Evolutionary conservation across 331 rosid genomes (phyloP).

Genomic region (Prunus yedoensis): DNA sequence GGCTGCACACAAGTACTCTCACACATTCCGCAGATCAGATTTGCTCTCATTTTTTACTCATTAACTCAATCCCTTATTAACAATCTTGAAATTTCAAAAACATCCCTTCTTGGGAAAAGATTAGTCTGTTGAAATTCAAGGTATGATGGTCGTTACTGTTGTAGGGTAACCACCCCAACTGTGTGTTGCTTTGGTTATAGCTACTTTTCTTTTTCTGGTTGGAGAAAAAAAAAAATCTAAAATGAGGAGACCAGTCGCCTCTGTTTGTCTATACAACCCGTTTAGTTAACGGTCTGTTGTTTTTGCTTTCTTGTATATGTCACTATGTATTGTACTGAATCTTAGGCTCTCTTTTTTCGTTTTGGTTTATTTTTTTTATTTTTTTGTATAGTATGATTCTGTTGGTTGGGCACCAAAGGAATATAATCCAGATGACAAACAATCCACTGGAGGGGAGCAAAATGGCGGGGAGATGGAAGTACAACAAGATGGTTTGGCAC

Average conservation of each 20-base stretch:
- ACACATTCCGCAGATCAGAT: not conserved
- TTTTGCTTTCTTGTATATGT: slow-evolving; percentile 8
- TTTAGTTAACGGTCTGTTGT: not conserved
- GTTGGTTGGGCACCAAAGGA: slow-evolving; percentile 99
- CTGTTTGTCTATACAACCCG: too few relatives aligned
- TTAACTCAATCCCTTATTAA: not conserved
- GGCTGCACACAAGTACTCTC: not conserved
- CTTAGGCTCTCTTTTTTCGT: slow-evolving; percentile 11
- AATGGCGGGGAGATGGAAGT: slow-evolving; percentile 44
- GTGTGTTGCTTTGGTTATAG: not conserved
- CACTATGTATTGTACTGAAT: slow-evolving; percentile 10
- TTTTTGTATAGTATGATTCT: slow-evolving; percentile 65
- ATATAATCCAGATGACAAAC: slow-evolving; percentile 85
- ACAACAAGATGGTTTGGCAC: slow-evolving; percentile 60
- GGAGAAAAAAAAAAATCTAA: not conserved
- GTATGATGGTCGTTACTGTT: not conserved
- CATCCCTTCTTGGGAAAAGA: not conserved
- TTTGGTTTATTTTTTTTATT: not conserved
- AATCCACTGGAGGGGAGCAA: slow-evolving; percentile 58
- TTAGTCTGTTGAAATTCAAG: not conserved
- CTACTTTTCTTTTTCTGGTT: not conserved
- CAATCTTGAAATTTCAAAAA: not conserved
- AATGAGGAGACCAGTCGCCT: too few relatives aligned
- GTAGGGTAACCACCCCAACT: not conserved
- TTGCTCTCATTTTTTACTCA: not conserved